A percentile compares a stretch with the other conserved stretches of the same genome.
Conservation (phyloP, 495 filamentous ascomycete species). For the Trichoderma parareesei region DNA sequence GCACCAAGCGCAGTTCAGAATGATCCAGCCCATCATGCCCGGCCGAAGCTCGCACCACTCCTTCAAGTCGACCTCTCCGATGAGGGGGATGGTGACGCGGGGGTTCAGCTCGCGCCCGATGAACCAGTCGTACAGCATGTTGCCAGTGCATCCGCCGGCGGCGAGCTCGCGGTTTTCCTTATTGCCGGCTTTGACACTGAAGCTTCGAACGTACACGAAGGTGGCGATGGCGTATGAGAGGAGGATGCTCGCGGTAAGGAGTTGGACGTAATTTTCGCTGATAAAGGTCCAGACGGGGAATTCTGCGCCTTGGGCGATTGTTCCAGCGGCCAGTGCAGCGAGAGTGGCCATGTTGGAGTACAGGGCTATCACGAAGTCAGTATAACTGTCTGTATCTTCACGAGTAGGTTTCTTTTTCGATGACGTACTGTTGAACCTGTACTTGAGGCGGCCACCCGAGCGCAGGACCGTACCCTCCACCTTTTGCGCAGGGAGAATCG, state of each 20-base stretch:
- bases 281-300: conserved; percentile 91
- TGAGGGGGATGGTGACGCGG: conserved; percentile 65
- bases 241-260: conserved; percentile 75
- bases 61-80: conserved; percentile 86
- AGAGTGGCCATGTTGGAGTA: conserved; percentile 63
- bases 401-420: conserved; percentile 7
- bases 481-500: conserved; percentile 69
- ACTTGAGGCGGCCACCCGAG: conserved; percentile 68
- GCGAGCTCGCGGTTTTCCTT: conserved; percentile 67
- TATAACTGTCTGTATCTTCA: not conserved
- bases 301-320: conserved; percentile 64
- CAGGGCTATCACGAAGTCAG: conserved; percentile 52
- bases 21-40: conserved; percentile 81
- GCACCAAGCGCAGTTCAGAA: conserved; percentile 78
- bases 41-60: conserved; percentile 84
- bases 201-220: conserved; percentile 74
- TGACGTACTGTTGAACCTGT: conserved; percentile 75
- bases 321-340: conserved; percentile 59
- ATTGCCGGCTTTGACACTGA: conserved; percentile 66
- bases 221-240: conserved; percentile 59
- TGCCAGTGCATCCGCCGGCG: conserved; percentile 72
- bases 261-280: conserved; percentile 77
- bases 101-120: conserved; percentile 97
- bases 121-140: conserved; percentile 90
- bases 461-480: conserved; percentile 60